Evolutionary conservation across 192 early-diverging fungal genomes (phyloP), one percentile per base, ranked within the genome.

Genomic region (Funneliformis geosporum): DNA sequence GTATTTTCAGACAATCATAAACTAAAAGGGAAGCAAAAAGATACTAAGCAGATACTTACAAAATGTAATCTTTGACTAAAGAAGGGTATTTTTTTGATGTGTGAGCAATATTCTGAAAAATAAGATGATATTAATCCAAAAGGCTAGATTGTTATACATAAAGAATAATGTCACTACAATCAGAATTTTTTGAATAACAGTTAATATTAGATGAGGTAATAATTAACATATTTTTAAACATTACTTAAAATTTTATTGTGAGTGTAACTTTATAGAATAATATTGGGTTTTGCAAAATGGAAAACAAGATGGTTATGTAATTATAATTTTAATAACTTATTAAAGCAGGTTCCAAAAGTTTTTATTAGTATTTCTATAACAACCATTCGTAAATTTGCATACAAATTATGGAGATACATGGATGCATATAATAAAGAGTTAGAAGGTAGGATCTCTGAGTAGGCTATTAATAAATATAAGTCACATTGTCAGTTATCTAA

Each of bases 141-240:
- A 62, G 61, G 61, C 10, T 25, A 27, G 3, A 62, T 11, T 79
- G 67, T 25, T 79, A 50, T 71, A 67, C 67, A 28, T 1, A 18
- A 12, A 65, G 68, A 33, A 69, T 69, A 4, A 44, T 79, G n/a
- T 65, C 42, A 1, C 21, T 12, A 3, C 44, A 60, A 23, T 67
- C 68, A 59, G 67, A 79, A 23, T 79, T 79, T 47, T 18, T 8
- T 43, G n/a, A n/a, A n/a, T n/a, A n/a, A n/a, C n/a, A n/a, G n/a
- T n/a, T n/a, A n/a, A n/a, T n/a, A n/a, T n/a, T n/a, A n/a, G n/a
- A n/a, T n/a, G n/a, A n/a, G n/a, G n/a, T n/a, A n/a, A n/a, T n/a
- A n/a, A n/a, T n/a, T n/a, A n/a, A n/a, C n/a, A n/a, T n/a, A n/a
- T n/a, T n/a, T n/a, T n/a, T n/a, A n/a, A n/a, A n/a, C n/a, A n/a